Evolutionary conservation across 1,139 yeast species (phyloP).

Genomic region (Arxiozyma bovina): DNA sequence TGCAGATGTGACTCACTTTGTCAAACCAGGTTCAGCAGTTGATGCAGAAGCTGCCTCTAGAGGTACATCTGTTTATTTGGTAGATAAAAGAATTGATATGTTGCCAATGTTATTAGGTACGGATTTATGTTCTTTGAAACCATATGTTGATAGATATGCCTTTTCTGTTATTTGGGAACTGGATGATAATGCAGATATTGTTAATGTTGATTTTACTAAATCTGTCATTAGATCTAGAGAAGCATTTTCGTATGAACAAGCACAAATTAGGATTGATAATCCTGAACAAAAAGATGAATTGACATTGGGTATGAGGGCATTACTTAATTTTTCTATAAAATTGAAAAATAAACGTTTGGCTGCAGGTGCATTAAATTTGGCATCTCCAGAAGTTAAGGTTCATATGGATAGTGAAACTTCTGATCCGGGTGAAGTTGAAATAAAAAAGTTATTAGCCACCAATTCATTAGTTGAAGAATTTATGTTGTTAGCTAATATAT

Average conservation of each 20-base stretch:
- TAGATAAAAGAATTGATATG: conserved; percentile 99
- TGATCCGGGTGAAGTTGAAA: conserved; percentile 93
- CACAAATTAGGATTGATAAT: conserved; percentile 88
- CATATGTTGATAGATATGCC: conserved; percentile 92
- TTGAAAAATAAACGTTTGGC: conserved; percentile 78
- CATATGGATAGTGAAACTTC: conserved; percentile 96
- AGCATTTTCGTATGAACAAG: conserved; percentile 91
- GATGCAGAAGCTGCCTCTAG: conserved; percentile 96
- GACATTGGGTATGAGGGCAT: conserved; percentile 80
- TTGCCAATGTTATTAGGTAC: conserved; percentile 93
- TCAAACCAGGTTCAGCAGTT: conserved; percentile 82
- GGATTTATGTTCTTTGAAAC: conserved; percentile 87
- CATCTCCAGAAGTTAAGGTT: conserved; percentile 96
- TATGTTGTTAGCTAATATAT: conserved; percentile 93
- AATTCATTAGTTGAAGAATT: conserved; percentile 96
- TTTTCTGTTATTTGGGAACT: conserved; percentile 95
- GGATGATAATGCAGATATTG: conserved; percentile 76
- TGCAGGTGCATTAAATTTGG: conserved; percentile 93
- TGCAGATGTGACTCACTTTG: conserved; percentile 98
- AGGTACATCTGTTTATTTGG: conserved; percentile 94
- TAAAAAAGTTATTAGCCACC: conserved; percentile 78
- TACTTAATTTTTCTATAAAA: conserved; percentile 68
- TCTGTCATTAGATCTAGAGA: conserved; percentile 86
- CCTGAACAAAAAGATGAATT: conserved; percentile 66
- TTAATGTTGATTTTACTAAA: conserved; percentile 73